These are phyloP conservation scores for Castanea mollissima DNA, from an alignment of 306 rosid genomes.

Conservation along the genomic window DNA sequence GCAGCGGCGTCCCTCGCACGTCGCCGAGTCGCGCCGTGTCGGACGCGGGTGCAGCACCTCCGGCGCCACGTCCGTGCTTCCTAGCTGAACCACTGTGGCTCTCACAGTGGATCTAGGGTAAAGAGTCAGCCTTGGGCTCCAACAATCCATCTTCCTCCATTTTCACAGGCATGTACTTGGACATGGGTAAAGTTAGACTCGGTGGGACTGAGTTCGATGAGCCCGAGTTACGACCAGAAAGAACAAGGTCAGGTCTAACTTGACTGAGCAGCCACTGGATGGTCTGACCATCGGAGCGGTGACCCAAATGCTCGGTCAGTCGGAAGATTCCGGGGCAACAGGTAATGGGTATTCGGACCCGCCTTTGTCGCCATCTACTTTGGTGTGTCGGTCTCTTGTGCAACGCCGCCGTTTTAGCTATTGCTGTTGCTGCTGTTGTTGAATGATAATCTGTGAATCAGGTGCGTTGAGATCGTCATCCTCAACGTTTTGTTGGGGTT, in stretches of 20 bases:
- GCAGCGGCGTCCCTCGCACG: neutral
- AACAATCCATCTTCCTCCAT: neutral
- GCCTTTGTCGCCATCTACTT: conserved; percentile 20
- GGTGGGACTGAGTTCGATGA: neutral
- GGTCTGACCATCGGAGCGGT: conserved; percentile 25
- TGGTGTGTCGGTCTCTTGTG: conserved; percentile 15
- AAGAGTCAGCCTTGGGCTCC: conserved; percentile 30
- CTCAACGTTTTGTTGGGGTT: neutral
- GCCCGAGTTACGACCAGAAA: neutral
- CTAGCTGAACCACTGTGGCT: conserved; percentile 73
- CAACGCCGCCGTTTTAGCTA: conserved; percentile 7
- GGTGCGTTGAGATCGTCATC: neutral
- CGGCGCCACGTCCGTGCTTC: too few species aligned
- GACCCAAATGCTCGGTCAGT: conserved; percentile 25
- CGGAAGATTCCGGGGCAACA: conserved; percentile 29
- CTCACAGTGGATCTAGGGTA: conserved; percentile 50
- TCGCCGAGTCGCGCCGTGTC: too few species aligned
- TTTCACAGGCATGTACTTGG: neutral
- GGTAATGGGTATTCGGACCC: conserved; percentile 20
- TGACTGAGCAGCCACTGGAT: conserved; percentile 25
- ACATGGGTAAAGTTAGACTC: too few species aligned
- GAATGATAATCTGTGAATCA: neutral
- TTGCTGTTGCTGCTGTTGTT: neutral
- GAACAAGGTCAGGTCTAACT: conserved; percentile 26
- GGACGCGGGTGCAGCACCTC: too few species aligned